Conservation (phyloP, 2,329 filamentous ascomycete species). For the Knoxdaviesia capensis region DNA sequence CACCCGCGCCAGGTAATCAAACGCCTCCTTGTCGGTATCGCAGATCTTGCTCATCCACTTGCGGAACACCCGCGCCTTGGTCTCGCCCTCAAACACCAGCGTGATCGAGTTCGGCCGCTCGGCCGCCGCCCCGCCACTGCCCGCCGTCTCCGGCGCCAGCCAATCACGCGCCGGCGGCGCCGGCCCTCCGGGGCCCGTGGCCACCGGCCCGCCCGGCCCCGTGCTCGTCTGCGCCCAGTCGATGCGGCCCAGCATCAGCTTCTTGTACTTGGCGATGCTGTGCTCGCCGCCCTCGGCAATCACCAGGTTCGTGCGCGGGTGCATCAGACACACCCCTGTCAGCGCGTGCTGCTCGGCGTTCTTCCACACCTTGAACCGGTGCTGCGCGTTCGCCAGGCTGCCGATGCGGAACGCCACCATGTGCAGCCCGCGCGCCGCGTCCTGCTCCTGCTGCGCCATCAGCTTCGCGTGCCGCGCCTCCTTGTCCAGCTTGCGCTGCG, state of each 20-base stretch:
- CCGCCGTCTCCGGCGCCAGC: conserved; percentile 61
- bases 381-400: conserved; percentile 77
- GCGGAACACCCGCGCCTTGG: conserved; percentile 60
- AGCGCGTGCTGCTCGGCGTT: conserved; percentile 81
- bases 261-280: conserved; percentile 69
- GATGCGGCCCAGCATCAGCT: conserved; percentile 82
- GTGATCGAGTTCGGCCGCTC: conserved; percentile 64
- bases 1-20: conserved; percentile 54
- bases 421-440: conserved; percentile 69
- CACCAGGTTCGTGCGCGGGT: conserved; percentile 74
- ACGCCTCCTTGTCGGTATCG: conserved; percentile 77
- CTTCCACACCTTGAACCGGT: conserved; percentile 79
- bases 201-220: no score
- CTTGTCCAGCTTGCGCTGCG: conserved; percentile 71
- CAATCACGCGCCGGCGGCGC: conserved; percentile 48
- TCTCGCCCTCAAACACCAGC: conserved; percentile 79
- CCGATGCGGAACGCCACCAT: conserved; percentile 78
- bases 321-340: conserved; percentile 78
- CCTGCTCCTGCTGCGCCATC: conserved; percentile 61
- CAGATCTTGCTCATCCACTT: conserved; percentile 84
- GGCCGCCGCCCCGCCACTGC: conserved; percentile 62
- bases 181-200: conserved; percentile 41
- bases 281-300: conserved; percentile 81
- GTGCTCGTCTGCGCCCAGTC: conserved; percentile 94
- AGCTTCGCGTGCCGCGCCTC: conserved; percentile 77